Base-by-base conservation (phyloP, 208 protist species). In the Trypanosoma scelopori region DNA sequence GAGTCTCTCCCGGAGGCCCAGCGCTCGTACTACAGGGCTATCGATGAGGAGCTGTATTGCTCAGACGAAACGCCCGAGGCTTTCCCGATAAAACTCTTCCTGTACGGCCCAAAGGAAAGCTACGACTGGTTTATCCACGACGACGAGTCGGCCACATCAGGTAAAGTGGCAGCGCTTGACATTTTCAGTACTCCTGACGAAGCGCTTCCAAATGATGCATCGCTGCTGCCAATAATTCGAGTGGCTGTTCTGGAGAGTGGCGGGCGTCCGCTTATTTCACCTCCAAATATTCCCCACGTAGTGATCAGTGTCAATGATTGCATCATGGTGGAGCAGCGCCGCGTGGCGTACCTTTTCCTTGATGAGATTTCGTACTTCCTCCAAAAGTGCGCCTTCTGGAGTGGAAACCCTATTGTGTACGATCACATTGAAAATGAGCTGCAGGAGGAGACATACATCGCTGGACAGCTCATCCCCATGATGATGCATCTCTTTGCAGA, bases 121-220 rank as follows among this genome's bases (percentile, higher is more conserved):
- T 97, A 97, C 66, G 93, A 97, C 65, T 94, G 87, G 86, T 93
- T 97, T 52, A 66, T 92, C 53, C 93, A 97, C 65, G 92, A 97
- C 57, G 88, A 92, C 43, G 89, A 95, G 76, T 53, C 76, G 12
- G 64, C 62, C 37, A 68, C 81, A 43, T 60, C 60, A 45, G 78
- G 79, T 22, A 87, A 79, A 51, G 77, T 95, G 30, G 80, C 76
- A 22, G 60, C 73, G 20, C 65, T 96, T 0, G 78, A 96, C 52
- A 49, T 96, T 25, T 95, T 95, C 51, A 32, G 78, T 45, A 94
- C 83, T 1, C 87, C 89, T 5, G 84, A 92, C 42, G 85, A 93
- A 43, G 86, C 84, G 20, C 76, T 97, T 12, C 93, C 93, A 5
- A 71, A 71, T 7, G 89, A 95, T 51, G 57, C 61, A 35, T 60